Evolutionary conservation across 495 filamentous ascomycete genomes (phyloP), one percentile per base, ranked within the genome.

Genomic region (Xanthoparmelia taractica): DNA sequence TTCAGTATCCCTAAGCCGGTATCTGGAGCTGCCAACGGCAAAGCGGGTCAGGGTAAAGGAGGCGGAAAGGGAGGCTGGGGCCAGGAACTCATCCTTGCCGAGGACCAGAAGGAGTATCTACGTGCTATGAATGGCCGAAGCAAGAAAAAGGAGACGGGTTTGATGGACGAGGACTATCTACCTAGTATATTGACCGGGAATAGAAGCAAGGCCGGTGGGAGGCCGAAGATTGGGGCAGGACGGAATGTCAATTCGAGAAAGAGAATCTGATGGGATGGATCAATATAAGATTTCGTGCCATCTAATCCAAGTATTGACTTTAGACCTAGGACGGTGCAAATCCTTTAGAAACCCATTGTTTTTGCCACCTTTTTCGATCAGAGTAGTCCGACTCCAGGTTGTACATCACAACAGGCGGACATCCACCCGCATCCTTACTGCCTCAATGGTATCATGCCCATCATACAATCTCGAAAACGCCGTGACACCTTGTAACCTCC

Each of bases 91-190:
- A 90, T 98, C 56, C 78, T 98, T 3, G 82, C 93, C 2, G 92
- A 96, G 76, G 94, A 98, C 73, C 94, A 98, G 78, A 96, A 97
- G 76, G 95, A 98, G 77, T 97, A 90, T 72, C 70, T 79, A 45
- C 77, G 82, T 64, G 87, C 87, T 64, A 73, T 82, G 11, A 80
- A 78, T 17, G 80, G 85, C 68, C 79, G 86, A 72, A 80, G 79
- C 64, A 85, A 86, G 70, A 77, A 79, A 60, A 85, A 86, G 70
- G 85, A 89, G 71, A 85, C 80, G 64, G 91, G 96, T 78, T 73
- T 96, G 61, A 91, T 98, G 93, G 93, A 97, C 72, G 86, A 91
- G 67, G 94, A 97, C 74, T 95, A 93, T 70, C 75, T 97, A 63
- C 94, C 95, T 0, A 78, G 84, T 29, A 94, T 98, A 55, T 67